These are phyloP conservation scores for Actinomortierella wolfii DNA, from an alignment of 371 early-diverging fungal species.

Conservation along the genomic window DNA sequence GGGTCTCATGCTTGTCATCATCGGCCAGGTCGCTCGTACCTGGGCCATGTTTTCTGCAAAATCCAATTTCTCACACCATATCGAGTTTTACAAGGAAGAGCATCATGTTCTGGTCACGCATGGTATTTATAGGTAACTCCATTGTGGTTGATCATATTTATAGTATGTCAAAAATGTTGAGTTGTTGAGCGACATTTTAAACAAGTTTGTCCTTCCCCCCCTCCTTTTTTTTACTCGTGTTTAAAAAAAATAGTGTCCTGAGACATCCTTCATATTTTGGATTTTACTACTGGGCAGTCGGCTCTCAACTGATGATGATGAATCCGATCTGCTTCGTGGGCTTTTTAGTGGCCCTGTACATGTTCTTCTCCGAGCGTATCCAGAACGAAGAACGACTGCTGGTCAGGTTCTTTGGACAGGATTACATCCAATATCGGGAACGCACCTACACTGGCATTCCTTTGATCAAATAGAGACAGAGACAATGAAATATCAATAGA, in stretches of 20 bases:
- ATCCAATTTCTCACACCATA: constrained; percentile 80
- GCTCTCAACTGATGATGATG: constrained; percentile 68
- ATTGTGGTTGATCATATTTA: too few relatives aligned
- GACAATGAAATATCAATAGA: too few relatives aligned
- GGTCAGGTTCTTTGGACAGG: constrained; percentile 78
- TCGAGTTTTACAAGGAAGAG: constrained; percentile 63
- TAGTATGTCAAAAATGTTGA: too few relatives aligned
- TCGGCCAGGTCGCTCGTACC: constrained; percentile 73
- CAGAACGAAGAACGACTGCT: constrained; percentile 75
- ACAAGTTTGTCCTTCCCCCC: too few relatives aligned
- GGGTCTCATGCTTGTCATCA: constrained; percentile 63
- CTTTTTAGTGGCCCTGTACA: constrained; percentile 64
- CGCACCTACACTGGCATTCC: constrained; percentile 58
- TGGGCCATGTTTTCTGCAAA: constrained; percentile 82
- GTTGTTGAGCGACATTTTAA: too few relatives aligned
- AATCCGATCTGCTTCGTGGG: constrained; percentile 76
- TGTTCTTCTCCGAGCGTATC: constrained; percentile 79
- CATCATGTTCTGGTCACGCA: constrained; percentile 77
- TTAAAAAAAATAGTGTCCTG: constrained; percentile 50
- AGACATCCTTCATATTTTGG: constrained; percentile 94
- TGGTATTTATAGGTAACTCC: constrained; percentile 74
- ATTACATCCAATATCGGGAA: constrained; percentile 61
- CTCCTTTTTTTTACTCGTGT: background rate
- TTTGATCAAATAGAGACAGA: constrained; percentile 43
- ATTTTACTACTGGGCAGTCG: constrained; percentile 85